Percentiles rank a stretch among this genome's conserved stretches.
These are phyloP conservation scores for Trypanosoma rangeli DNA, from an alignment of 208 protist species.

Conservation along the genomic window DNA sequence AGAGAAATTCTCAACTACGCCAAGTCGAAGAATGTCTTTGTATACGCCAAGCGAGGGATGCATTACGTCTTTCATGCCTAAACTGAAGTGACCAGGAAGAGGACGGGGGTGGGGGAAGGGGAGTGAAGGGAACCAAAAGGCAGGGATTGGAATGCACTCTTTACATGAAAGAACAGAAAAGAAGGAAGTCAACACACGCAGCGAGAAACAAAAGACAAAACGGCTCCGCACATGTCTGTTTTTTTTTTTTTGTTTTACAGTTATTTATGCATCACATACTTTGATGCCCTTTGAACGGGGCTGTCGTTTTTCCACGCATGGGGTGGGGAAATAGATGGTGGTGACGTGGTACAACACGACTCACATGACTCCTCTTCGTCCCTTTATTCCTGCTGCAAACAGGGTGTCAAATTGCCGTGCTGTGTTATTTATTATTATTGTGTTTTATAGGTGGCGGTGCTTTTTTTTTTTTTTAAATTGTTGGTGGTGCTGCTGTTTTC, in stretches of 20 bases:
- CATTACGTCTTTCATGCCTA: constrained; percentile 71
- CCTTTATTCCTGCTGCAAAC: too few relatives aligned
- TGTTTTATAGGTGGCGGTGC: too few relatives aligned
- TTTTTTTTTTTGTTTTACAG: constrained; percentile 9
- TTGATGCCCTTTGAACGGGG: neutral
- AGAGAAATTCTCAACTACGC: constrained; percentile 81
- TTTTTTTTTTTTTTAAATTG: too few relatives aligned
- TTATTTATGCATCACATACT: neutral
- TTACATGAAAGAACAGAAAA: neutral
- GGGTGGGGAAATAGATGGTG: neutral
- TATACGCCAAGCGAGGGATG: constrained; percentile 76
- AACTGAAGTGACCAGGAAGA: constrained; percentile 3
- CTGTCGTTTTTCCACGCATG: too few relatives aligned
- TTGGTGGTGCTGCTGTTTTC: too few relatives aligned
- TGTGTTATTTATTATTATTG: too few relatives aligned
- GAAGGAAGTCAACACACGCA: neutral
- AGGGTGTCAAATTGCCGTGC: too few relatives aligned
- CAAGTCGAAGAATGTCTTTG: constrained; percentile 76
- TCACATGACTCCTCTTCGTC: neutral
- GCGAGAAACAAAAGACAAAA: neutral
- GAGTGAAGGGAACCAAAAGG: neutral
- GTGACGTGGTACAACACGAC: neutral
- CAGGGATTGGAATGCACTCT: neutral
- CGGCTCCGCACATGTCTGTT: neutral
- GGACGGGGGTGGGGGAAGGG: constrained; percentile 4